phyloP scores from a whole-genome alignment of 2,329 filamentous ascomycete species.

The Fusarium stilboides region DNA sequence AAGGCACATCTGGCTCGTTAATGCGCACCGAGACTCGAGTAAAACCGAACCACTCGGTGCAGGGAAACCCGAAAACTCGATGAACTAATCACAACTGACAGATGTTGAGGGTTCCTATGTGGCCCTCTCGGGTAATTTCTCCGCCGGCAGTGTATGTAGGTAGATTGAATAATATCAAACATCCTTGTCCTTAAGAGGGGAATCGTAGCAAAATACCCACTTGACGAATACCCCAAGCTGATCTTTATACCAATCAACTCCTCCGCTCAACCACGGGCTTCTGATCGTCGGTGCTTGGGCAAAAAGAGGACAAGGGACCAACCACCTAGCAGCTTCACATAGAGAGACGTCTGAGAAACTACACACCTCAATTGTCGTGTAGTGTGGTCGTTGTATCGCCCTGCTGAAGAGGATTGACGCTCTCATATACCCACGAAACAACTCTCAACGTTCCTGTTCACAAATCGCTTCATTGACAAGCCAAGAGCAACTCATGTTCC shows the following conservation, averaged over 20 bases:
- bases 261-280: conserved; percentile 13
- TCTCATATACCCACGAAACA: not conserved
- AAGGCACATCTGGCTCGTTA: too few species aligned
- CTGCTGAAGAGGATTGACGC: not conserved
- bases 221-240: conserved; percentile 9
- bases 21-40: too few species aligned
- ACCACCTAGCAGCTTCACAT: conserved; percentile 11
- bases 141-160: conserved; percentile 7
- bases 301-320: not conserved
- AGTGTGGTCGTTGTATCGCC: not conserved
- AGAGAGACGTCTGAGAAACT: not conserved
- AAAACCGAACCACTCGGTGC: not conserved
- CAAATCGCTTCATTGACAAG: not conserved
- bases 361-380: not conserved
- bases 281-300: not conserved
- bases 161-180: conserved; percentile 9
- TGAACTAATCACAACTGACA: not conserved
- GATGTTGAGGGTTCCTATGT: not conserved
- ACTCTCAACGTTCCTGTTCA: not conserved
- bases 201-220: conserved; percentile 20
- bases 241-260: conserved; percentile 28
- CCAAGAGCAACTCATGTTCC: not conserved
- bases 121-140: conserved; percentile 5
- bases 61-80: too few species aligned
- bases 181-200: conserved; percentile 29